Evolutionary conservation across 1,284 basidiomycete genomes (phyloP).

Genomic region (Volvariella volvacea): DNA sequence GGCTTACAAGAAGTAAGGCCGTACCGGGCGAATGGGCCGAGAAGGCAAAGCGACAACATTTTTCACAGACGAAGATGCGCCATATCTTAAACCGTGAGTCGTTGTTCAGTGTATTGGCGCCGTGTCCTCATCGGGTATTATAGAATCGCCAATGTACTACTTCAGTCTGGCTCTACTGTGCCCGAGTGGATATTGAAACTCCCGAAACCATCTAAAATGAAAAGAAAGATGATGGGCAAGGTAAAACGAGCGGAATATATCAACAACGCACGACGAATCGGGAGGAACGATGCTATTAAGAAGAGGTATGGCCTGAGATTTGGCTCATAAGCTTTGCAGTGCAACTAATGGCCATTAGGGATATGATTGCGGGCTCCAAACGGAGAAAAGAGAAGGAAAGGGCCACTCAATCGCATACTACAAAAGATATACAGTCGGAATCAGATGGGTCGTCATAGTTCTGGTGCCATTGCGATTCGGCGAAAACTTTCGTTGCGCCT

Average conservation of each 20-base stretch:
- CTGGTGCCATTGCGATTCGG: too few relatives aligned
- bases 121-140: slow-evolving; percentile 9
- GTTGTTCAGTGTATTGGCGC: slow-evolving; percentile 7
- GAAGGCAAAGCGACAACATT: slow-evolving; percentile 92
- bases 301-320: slow-evolving; percentile 42
- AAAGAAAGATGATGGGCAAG: slow-evolving; percentile 79
- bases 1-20: slow-evolving; percentile 39
- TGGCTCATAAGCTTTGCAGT: slow-evolving; percentile 4
- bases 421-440: slow-evolving; percentile 5
- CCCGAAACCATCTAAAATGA: slow-evolving; percentile 85
- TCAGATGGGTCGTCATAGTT: too few relatives aligned
- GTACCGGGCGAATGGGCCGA: slow-evolving; percentile 90
- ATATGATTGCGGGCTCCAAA: slow-evolving; percentile 70
- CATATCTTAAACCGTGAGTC: slow-evolving; percentile 82
- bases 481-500: too few relatives aligned
- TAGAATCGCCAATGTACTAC: slow-evolving; percentile 92
- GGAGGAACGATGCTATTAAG: slow-evolving; percentile 66
- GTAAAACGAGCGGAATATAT: slow-evolving; percentile 74
- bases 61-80: slow-evolving; percentile 91
- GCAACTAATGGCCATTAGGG: slow-evolving; percentile 36
- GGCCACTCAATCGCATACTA: too few relatives aligned
- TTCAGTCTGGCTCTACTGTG: slow-evolving; percentile 83
- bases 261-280: slow-evolving; percentile 68
- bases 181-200: slow-evolving; percentile 89
- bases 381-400: slow-evolving; percentile 47